These are phyloP conservation scores for Stramenopiles sp. DNA, from an alignment of 352 stramenopile genomes.

Conservation along the genomic window DNA sequence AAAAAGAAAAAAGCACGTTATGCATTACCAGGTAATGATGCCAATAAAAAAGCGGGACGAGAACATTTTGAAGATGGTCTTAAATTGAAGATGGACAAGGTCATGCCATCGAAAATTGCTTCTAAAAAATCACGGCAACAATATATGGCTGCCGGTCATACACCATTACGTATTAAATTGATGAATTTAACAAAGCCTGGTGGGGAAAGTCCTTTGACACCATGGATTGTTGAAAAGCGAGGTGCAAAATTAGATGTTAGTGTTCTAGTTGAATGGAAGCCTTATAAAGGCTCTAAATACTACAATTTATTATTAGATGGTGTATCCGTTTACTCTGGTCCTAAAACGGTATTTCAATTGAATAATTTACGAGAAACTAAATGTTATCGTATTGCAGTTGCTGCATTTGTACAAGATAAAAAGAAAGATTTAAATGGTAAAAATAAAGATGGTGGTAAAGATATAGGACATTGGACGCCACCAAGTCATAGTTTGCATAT, in stretches of 20 bases:
- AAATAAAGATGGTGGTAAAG: too few species aligned
- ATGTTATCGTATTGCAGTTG: neutral
- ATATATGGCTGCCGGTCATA: neutral
- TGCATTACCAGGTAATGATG: neutral
- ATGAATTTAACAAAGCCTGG: neutral
- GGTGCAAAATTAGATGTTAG: neutral
- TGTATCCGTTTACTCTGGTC: neutral
- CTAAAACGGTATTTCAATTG: neutral
- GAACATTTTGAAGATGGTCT: neutral
- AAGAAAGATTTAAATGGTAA: too few species aligned
- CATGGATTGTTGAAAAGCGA: neutral
- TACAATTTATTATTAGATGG: neutral
- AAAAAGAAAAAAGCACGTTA: neutral
- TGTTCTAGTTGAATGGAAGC: neutral
- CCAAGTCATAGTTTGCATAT: neutral
- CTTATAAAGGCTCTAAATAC: neutral
- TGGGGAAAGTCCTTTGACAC: neutral
- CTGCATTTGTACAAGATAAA: neutral
- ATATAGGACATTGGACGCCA: too few species aligned
- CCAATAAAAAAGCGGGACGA: neutral
- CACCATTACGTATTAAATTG: neutral
- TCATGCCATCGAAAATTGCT: too few species aligned
- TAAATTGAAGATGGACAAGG: neutral
- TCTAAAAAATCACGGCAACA: neutral
- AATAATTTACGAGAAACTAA: neutral